Percentiles rank a stretch among this genome's conserved stretches.
phyloP scores from a whole-genome alignment of 1,284 basidiomycete species.

The Irpex sp. region DNA sequence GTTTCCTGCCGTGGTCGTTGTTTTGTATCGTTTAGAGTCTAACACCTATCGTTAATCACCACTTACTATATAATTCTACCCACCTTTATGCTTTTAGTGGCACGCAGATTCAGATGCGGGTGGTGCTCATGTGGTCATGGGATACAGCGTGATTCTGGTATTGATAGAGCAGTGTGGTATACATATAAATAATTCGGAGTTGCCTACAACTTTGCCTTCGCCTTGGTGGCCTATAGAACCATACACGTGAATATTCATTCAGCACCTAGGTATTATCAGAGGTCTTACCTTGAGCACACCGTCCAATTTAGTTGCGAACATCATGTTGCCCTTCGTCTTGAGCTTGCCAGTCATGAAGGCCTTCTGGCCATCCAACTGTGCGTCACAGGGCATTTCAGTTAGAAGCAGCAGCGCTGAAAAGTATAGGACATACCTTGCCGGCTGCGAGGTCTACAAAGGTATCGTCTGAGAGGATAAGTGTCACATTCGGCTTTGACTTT shows the following conservation, averaged over 20 bases:
- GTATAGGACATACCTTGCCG: slow-evolving; percentile 51
- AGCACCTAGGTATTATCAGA: background rate
- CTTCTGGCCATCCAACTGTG: slow-evolving; percentile 81
- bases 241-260: background rate
- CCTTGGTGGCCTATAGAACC: slow-evolving; percentile 29
- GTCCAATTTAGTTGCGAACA: slow-evolving; percentile 88
- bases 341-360: slow-evolving; percentile 93
- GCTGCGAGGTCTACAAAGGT: slow-evolving; percentile 62
- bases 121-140: background rate
- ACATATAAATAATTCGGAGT: background rate
- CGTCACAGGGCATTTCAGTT: background rate
- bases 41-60: background rate
- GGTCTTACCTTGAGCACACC: slow-evolving; percentile 69
- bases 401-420: background rate
- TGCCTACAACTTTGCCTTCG: slow-evolving; percentile 36
- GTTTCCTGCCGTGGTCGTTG: background rate
- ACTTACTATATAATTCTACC: background rate
- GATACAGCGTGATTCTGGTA: background rate
- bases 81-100: background rate
- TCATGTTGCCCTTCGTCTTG: slow-evolving; percentile 83
- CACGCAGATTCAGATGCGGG: too few relatives aligned
- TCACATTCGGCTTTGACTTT: slow-evolving; percentile 74
- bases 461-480: slow-evolving; percentile 72
- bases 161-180: background rate
- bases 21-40: slow-evolving; percentile 1